These are phyloP conservation scores for Vigna hirtella DNA, from an alignment of 306 rosid genomes.

Conservation along the genomic window DNA sequence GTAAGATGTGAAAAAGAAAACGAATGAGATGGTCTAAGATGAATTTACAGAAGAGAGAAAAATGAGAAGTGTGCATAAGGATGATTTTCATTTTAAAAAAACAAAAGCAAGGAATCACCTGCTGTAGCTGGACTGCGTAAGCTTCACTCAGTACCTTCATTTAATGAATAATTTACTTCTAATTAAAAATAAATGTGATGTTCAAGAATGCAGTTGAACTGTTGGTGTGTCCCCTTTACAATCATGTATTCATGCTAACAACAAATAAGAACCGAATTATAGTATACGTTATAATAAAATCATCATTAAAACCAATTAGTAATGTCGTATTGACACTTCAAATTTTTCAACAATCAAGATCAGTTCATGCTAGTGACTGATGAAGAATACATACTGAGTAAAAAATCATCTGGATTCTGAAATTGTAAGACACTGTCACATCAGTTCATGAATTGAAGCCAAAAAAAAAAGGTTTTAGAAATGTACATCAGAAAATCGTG, in stretches of 20 bases:
- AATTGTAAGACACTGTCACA: neutral
- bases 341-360: neutral
- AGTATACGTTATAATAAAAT: neutral
- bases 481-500: too few relatives aligned
- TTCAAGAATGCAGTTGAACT: neutral
- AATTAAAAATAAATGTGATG: neutral
- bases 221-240: neutral
- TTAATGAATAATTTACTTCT: neutral
- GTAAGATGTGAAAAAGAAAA: too few relatives aligned
- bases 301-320: neutral
- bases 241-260: slow-evolving; percentile 2
- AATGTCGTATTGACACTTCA: slow-evolving; percentile 22
- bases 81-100: too few relatives aligned
- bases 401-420: too few relatives aligned
- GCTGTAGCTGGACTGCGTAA: too few relatives aligned
- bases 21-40: too few relatives aligned
- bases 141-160: neutral
- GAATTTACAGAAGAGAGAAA: too few relatives aligned
- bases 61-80: too few relatives aligned
- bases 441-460: too few relatives aligned
- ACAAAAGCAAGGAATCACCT: too few relatives aligned
- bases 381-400: neutral
- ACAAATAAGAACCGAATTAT: slow-evolving; percentile 10
- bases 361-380: slow-evolving; percentile 22
- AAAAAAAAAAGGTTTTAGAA: too few relatives aligned